Evolutionary conservation across 148 eudicot species (phyloP).

Genomic region (Chenopodium berlandieri): DNA sequence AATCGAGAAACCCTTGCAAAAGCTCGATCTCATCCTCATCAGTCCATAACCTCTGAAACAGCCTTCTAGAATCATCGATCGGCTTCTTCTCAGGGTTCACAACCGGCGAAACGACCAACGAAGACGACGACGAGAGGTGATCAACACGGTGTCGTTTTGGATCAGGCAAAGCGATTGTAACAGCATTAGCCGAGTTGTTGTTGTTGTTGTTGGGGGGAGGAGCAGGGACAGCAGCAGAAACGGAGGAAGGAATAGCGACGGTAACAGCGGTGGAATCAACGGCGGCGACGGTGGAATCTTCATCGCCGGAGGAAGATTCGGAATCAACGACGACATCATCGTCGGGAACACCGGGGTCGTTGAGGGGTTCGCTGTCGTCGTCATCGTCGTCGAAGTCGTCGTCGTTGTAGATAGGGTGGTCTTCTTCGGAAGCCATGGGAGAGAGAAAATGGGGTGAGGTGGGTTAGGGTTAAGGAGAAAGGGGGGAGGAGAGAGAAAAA

Average conservation of each 20-base stretch:
- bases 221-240: constrained; percentile 3
- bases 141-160: constrained; percentile 34
- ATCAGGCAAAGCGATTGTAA: constrained; percentile 27
- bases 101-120: background rate
- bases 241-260: constrained; percentile 20
- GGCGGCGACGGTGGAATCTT: constrained; percentile 13
- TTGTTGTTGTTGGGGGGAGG: constrained; percentile 8
- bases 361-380: constrained; percentile 42
- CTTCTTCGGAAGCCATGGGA: constrained; percentile 31
- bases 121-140: background rate
- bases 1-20: constrained; percentile 70
- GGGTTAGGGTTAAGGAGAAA: background rate
- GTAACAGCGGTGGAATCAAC: constrained; percentile 22
- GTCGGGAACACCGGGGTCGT: constrained; percentile 33
- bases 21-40: constrained; percentile 98
- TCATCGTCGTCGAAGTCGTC: constrained; percentile 58
- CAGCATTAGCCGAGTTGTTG: constrained; percentile 14
- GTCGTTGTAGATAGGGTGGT: constrained; percentile 34
- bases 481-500: constrained; percentile 12
- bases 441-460: background rate
- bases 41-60: constrained; percentile 84
- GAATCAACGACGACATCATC: constrained; percentile 34
- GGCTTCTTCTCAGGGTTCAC: constrained; percentile 40
- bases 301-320: constrained; percentile 31
- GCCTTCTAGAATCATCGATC: constrained; percentile 60